phyloP scores from a whole-genome alignment of 495 filamentous ascomycete genomes.

The Neurospora hispaniola region DNA sequence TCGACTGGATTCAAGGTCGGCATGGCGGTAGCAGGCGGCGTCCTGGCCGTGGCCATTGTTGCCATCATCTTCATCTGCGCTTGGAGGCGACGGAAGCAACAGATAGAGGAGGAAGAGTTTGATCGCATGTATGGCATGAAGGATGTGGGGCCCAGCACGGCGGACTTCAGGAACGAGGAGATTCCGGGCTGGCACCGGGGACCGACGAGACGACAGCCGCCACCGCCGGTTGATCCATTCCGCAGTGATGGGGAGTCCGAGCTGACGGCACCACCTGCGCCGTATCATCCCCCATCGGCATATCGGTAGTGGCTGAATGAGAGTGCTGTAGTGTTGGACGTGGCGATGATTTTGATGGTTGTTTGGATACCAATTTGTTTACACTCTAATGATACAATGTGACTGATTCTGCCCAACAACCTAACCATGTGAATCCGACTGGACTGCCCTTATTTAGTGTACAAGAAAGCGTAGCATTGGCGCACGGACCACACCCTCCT shows the following conservation, averaged over 20 bases:
- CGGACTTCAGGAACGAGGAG: slow-evolving; percentile 7
- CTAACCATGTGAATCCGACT: no score
- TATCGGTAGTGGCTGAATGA: slow-evolving; percentile 7
- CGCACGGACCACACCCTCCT: neutral
- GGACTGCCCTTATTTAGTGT: no score
- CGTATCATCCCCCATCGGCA: slow-evolving; percentile 10
- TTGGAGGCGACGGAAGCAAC: slow-evolving; percentile 13
- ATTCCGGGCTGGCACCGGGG: slow-evolving; percentile 27
- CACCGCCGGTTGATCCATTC: slow-evolving; percentile 8
- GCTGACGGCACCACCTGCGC: slow-evolving; percentile 6
- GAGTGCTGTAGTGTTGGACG: neutral
- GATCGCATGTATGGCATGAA: slow-evolving; percentile 21
- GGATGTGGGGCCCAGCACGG: slow-evolving; percentile 4
- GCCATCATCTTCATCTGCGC: slow-evolving; percentile 12
- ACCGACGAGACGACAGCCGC: slow-evolving; percentile 7
- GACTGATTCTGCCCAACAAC: no score
- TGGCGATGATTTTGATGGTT: neutral
- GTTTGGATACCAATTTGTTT: neutral
- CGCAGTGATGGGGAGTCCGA: neutral
- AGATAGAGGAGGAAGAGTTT: slow-evolving; percentile 18
- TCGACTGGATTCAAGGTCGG: slow-evolving; percentile 13
- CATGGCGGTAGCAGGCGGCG: slow-evolving; percentile 14
- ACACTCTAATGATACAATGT: no score
- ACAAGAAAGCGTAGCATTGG: neutral
- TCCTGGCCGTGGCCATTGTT: slow-evolving; percentile 7